Percentiles rank a stretch among this genome's conserved stretches.
These are phyloP conservation scores for Avena sativa DNA, from an alignment of 176 grass and related monocot species.

Conservation along the genomic window DNA sequence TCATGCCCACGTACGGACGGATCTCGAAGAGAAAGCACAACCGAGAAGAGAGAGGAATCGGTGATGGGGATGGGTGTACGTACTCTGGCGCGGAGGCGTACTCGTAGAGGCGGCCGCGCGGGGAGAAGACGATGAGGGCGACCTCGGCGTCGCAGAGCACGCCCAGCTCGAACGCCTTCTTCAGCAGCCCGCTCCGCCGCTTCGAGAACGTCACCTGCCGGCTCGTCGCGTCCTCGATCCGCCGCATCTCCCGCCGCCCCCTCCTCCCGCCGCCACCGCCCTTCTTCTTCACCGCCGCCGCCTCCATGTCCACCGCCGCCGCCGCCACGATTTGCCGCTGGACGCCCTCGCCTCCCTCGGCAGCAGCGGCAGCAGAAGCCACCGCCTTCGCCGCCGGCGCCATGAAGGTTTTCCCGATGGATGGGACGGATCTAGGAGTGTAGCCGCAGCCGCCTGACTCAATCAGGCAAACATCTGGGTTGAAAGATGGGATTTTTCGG, in stretches of 20 bases:
- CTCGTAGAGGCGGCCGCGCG: constrained; percentile 68
- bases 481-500: constrained; percentile 13
- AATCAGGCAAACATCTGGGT: constrained; percentile 27
- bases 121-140: constrained; percentile 80
- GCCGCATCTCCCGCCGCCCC: constrained; percentile 79
- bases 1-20: too few relatives aligned
- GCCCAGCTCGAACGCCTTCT: constrained; percentile 88
- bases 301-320: not conserved
- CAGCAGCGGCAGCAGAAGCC: not conserved
- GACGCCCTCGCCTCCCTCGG: not conserved
- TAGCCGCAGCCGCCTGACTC: not conserved
- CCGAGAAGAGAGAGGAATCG: too few relatives aligned
- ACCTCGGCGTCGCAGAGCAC: constrained; percentile 92
- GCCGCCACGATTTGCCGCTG: constrained; percentile 15
- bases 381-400: not conserved
- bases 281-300: not conserved
- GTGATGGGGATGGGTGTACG: not conserved
- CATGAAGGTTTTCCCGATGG: not conserved
- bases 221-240: constrained; percentile 83
- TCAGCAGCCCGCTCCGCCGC: constrained; percentile 72
- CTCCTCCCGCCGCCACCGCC: constrained; percentile 17
- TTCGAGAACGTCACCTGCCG: constrained; percentile 90
- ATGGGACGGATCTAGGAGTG: constrained; percentile 1
- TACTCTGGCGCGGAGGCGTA: constrained; percentile 70
- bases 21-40: too few relatives aligned